A percentile compares a stretch with the other conserved stretches of the same genome.
Conservation (phyloP, 163 green algal species). For the Chloroidium sp. region DNA sequence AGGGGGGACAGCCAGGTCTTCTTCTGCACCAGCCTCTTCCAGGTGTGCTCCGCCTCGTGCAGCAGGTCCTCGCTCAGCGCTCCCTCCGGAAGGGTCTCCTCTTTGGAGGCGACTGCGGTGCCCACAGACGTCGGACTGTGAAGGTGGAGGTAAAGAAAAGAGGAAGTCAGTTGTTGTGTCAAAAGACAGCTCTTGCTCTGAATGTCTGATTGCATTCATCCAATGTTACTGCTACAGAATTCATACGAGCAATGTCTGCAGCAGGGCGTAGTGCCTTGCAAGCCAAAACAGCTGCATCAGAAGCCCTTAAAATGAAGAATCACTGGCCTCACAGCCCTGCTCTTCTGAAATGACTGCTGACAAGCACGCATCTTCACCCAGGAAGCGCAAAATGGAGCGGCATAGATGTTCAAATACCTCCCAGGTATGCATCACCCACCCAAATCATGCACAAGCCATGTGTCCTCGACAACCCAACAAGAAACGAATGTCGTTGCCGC, state of each 20-base stretch:
- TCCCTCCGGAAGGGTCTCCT: neutral
- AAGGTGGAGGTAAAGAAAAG: neutral
- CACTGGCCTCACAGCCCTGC: no score
- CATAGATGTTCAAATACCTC: no score
- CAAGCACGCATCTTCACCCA: no score
- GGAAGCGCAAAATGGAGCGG: no score
- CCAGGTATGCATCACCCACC: no score
- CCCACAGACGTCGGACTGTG: neutral
- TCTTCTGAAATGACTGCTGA: no score
- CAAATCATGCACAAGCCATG: no score
- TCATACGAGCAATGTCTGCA: no score
- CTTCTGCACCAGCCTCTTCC: slow-evolving; percentile 1
- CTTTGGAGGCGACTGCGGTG: neutral
- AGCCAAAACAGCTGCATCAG: no score
- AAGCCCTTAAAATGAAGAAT: no score
- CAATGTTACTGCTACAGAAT: no score
- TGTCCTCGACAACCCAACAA: neutral
- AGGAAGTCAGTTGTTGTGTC: neutral
- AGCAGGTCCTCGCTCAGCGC: slow-evolving; percentile 12
- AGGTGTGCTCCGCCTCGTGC: slow-evolving; percentile 7
- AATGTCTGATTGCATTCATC: neutral
- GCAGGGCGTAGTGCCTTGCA: no score
- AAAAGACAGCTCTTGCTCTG: neutral
- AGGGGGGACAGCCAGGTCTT: slow-evolving; percentile 2
- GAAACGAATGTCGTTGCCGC: neutral